Evolutionary conservation across 257 asterid genomes (phyloP).

Genomic region (Nemophila menziesii): DNA sequence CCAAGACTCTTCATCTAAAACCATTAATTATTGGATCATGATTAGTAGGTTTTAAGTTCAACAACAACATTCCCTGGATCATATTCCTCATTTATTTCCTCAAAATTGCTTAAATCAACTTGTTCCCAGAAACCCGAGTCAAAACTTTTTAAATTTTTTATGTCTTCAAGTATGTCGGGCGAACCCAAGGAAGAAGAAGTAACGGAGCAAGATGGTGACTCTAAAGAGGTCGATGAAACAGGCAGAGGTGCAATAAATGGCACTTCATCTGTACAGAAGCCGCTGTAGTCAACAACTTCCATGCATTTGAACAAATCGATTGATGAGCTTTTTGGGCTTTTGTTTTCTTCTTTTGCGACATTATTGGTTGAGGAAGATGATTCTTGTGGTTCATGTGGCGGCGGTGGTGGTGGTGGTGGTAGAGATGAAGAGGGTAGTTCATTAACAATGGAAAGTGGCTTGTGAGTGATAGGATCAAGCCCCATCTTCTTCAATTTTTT

Average conservation of each 20-base stretch:
- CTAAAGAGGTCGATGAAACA: slow-evolving; percentile 2
- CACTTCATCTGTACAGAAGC: slow-evolving; percentile 66
- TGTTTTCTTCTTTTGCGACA: slow-evolving; percentile 12
- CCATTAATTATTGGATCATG: slow-evolving; percentile 2
- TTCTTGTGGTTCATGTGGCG: slow-evolving; percentile 2
- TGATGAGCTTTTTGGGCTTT: not conserved
- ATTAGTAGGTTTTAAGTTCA: not conserved
- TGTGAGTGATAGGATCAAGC: slow-evolving; percentile 77
- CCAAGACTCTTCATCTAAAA: slow-evolving; percentile 17
- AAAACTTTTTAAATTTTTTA: slow-evolving; percentile 20
- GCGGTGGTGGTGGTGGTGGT: slow-evolving; percentile 9
- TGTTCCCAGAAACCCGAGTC: slow-evolving; percentile 59
- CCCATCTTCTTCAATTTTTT: slow-evolving; percentile 87
- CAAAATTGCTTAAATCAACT: slow-evolving; percentile 39
- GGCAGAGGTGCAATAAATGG: slow-evolving; percentile 47
- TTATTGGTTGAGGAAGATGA: slow-evolving; percentile 9
- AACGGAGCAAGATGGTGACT: slow-evolving; percentile 14
- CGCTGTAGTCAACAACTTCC: slow-evolving; percentile 28
- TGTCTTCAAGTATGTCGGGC: slow-evolving; percentile 21
- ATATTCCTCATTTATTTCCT: slow-evolving; percentile 28
- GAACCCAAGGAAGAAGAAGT: slow-evolving; percentile 13
- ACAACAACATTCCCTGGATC: slow-evolving; percentile 8
- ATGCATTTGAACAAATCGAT: slow-evolving; percentile 15
- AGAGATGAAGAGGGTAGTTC: slow-evolving; percentile 6
- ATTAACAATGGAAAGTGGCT: slow-evolving; percentile 29